These are phyloP conservation scores for Russula olivacea DNA, from an alignment of 768 basidiomycete genomes.

Conservation along the genomic window DNA sequence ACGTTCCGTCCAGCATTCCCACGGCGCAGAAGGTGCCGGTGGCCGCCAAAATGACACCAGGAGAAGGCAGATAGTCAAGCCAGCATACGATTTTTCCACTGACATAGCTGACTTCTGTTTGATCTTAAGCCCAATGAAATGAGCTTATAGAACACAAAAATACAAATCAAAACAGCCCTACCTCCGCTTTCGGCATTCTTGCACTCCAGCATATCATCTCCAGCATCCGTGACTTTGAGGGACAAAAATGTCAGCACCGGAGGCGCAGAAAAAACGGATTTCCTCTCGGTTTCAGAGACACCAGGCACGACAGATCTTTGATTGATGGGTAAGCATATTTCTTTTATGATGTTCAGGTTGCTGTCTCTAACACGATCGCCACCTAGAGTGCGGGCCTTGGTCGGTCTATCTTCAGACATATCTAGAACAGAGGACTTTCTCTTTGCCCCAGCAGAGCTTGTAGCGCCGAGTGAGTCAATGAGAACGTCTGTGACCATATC, in stretches of 20 bases:
- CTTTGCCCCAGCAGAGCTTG: conserved; percentile 39
- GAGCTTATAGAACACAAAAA: background rate
- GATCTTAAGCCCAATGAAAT: conserved; percentile 35
- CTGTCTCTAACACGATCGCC: conserved; percentile 53
- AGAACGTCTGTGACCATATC: conserved; percentile 55
- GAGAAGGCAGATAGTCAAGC: conserved; percentile 81
- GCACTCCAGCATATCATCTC: conserved; percentile 67
- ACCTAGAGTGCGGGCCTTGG: conserved; percentile 55
- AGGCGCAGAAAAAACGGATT: conserved; percentile 26
- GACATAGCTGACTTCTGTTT: conserved; percentile 60
- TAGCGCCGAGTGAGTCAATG: conserved; percentile 35
- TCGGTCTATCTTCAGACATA: conserved; percentile 34
- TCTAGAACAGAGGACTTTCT: conserved; percentile 46
- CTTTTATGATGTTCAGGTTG: conserved; percentile 41
- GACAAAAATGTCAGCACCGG: conserved; percentile 52
- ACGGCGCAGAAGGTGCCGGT: conserved; percentile 67
- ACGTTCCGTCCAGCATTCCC: conserved; percentile 67
- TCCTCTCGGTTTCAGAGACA: background rate
- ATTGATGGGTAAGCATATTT: conserved; percentile 37
- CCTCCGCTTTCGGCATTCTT: conserved; percentile 67
- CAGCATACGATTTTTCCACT: conserved; percentile 71
- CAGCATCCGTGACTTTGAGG: conserved; percentile 52
- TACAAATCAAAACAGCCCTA: conserved; percentile 30
- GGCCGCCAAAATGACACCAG: conserved; percentile 60
- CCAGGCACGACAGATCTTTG: background rate